Evolutionary conservation across 371 early-diverging fungal genomes (phyloP).

Genomic region (Enterospora canceri): DNA sequence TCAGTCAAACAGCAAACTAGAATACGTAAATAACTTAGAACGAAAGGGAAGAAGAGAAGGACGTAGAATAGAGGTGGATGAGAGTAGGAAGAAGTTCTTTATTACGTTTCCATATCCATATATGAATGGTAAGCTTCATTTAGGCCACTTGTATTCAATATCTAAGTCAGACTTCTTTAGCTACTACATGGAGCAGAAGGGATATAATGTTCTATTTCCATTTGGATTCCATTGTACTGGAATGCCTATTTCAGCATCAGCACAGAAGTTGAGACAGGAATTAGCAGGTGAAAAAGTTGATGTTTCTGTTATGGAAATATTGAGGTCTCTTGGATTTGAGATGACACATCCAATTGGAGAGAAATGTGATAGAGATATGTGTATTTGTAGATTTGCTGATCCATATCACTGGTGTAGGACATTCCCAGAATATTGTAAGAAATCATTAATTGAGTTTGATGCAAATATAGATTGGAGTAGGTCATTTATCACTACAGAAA

Average conservation of each 20-base stretch:
- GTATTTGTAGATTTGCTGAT: conserved; percentile 65
- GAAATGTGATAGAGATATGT: neutral
- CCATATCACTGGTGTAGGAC: conserved; percentile 81
- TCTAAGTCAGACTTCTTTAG: conserved; percentile 88
- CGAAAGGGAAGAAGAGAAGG: no score
- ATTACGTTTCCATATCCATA: conserved; percentile 97
- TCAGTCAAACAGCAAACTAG: no score
- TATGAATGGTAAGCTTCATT: conserved; percentile 93
- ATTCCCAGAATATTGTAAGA: conserved; percentile 78
- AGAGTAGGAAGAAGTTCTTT: conserved; percentile 68
- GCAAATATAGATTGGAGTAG: conserved; percentile 89
- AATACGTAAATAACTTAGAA: no score
- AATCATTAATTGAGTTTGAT: conserved; percentile 71
- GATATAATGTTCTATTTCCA: conserved; percentile 83
- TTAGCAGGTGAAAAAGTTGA: conserved; percentile 59
- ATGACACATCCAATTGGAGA: conserved; percentile 65
- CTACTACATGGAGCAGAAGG: conserved; percentile 79
- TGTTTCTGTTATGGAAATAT: conserved; percentile 84
- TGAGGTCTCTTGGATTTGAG: conserved; percentile 76
- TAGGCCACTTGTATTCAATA: conserved; percentile 91
- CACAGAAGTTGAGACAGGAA: conserved; percentile 87
- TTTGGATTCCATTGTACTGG: conserved; percentile 98
- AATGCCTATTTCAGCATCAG: conserved; percentile 97
- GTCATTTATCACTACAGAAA: conserved; percentile 93
- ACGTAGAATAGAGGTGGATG: no score